Evolutionary conservation across 805 yeast species (phyloP).

Genomic region (Nakazawaea peltata): DNA sequence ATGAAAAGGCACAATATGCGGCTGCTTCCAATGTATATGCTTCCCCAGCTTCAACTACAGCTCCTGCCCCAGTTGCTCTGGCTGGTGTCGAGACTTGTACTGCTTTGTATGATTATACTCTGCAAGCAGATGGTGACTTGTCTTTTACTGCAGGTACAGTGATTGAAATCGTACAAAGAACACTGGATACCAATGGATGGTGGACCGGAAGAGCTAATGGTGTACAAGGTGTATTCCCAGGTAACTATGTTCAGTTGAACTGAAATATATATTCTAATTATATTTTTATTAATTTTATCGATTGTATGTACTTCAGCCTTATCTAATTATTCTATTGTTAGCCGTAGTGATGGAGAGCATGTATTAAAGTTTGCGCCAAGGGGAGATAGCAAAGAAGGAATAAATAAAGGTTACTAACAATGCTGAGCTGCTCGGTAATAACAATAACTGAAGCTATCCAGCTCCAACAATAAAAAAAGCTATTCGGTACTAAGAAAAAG

Average conservation of each 20-base stretch:
- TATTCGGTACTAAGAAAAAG: too few species aligned
- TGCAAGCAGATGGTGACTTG: slow-evolving; percentile 91
- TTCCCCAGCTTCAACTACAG: slow-evolving; percentile 14
- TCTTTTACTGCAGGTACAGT: slow-evolving; percentile 81
- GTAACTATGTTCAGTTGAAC: slow-evolving; percentile 83
- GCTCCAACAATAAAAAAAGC: too few species aligned
- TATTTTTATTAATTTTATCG: too few species aligned
- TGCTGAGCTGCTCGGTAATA: too few species aligned
- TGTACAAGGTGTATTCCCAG: slow-evolving; percentile 88
- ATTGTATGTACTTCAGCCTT: too few species aligned
- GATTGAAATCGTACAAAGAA: slow-evolving; percentile 75
- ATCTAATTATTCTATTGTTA: too few species aligned
- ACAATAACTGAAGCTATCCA: too few species aligned
- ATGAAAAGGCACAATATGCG: slow-evolving; percentile 17
- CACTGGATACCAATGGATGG: slow-evolving; percentile 89
- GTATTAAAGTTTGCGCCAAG: slow-evolving; percentile 10
- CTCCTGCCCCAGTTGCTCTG: slow-evolving; percentile 21
- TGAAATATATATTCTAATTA: slow-evolving; percentile 12
- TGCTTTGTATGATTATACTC: slow-evolving; percentile 84
- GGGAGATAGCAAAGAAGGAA: not conserved
- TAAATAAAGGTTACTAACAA: too few species aligned
- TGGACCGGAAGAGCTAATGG: slow-evolving; percentile 93
- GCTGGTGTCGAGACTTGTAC: slow-evolving; percentile 61
- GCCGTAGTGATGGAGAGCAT: too few species aligned
- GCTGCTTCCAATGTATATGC: slow-evolving; percentile 12